phyloP scores from a whole-genome alignment of 352 stramenopile species.

The Peronospora belbahrii region DNA sequence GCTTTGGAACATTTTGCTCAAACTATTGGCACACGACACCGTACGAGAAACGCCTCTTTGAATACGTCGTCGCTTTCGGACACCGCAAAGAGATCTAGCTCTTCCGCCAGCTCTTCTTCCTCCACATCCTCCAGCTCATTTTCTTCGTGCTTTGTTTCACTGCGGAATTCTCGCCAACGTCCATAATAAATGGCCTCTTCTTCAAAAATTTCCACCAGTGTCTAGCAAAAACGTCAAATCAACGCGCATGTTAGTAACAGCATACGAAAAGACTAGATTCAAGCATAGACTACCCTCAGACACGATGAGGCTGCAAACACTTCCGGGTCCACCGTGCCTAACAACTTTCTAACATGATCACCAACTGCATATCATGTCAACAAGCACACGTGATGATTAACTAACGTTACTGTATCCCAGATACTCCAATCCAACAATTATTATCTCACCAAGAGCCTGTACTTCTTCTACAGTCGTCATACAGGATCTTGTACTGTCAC shows the following conservation, averaged over 20 bases:
- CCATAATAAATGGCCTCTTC: conserved; percentile 79
- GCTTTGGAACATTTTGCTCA: neutral
- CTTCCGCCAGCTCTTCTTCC: conserved; percentile 73
- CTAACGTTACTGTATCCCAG: neutral
- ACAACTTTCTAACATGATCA: conserved; percentile 34
- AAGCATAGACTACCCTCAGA: conserved; percentile 30
- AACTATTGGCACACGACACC: neutral
- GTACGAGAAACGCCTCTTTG: conserved; percentile 61
- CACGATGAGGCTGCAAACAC: conserved; percentile 37
- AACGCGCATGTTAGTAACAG: neutral
- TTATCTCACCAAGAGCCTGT: conserved; percentile 36
- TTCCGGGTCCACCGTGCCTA: conserved; percentile 39
- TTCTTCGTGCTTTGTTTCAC: conserved; percentile 70
- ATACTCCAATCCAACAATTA: neutral
- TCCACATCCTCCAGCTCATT: conserved; percentile 75
- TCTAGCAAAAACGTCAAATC: conserved; percentile 24
- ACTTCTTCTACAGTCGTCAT: conserved; percentile 50
- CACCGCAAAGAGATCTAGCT: conserved; percentile 79
- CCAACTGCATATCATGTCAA: conserved; percentile 33
- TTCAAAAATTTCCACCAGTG: conserved; percentile 64
- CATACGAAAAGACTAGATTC: neutral
- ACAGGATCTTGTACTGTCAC: conserved; percentile 52
- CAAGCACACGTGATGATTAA: neutral
- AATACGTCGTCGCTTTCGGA: conserved; percentile 72
- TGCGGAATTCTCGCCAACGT: conserved; percentile 77